A percentile compares a stretch with the other conserved stretches of the same genome.
These are phyloP conservation scores for Mycotypha africana DNA, from an alignment of 371 early-diverging fungal genomes.

Conservation along the genomic window DNA sequence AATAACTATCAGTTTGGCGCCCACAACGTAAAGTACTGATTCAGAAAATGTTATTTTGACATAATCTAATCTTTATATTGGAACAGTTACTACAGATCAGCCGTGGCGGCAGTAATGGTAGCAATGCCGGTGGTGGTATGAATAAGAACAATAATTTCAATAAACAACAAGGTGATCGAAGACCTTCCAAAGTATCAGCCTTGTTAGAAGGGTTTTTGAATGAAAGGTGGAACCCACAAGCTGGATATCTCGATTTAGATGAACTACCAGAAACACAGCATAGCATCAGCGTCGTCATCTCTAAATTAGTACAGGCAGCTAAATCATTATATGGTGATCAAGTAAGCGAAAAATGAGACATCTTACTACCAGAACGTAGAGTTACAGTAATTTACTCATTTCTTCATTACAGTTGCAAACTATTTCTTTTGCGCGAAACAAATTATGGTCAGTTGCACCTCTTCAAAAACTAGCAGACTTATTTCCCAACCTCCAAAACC, in stretches of 20 bases:
- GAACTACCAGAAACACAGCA: slow-evolving; percentile 33
- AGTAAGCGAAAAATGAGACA: slow-evolving; percentile 9
- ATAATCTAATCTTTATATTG: background rate
- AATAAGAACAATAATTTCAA: background rate
- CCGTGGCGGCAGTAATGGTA: background rate
- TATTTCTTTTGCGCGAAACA: slow-evolving; percentile 49
- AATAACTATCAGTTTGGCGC: slow-evolving; percentile 23
- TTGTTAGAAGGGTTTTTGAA: slow-evolving; percentile 32
- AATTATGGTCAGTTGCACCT: slow-evolving; percentile 36
- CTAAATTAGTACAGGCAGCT: slow-evolving; percentile 45
- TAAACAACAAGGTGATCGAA: no score
- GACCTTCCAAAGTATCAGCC: no score
- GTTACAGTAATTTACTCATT: background rate
- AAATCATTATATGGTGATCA: slow-evolving; percentile 43
- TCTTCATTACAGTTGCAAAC: slow-evolving; percentile 43
- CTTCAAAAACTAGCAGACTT: slow-evolving; percentile 32
- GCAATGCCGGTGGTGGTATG: background rate
- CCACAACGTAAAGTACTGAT: no score
- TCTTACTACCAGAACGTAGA: no score
- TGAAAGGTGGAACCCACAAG: slow-evolving; percentile 42
- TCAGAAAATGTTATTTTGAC: no score
- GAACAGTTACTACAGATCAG: background rate
- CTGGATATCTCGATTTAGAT: slow-evolving; percentile 47
- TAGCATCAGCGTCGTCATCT: slow-evolving; percentile 30
- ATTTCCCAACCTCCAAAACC: slow-evolving; percentile 48